These are phyloP conservation scores for Glomus cerebriforme DNA, from an alignment of 192 early-diverging fungal genomes.

Conservation along the genomic window DNA sequence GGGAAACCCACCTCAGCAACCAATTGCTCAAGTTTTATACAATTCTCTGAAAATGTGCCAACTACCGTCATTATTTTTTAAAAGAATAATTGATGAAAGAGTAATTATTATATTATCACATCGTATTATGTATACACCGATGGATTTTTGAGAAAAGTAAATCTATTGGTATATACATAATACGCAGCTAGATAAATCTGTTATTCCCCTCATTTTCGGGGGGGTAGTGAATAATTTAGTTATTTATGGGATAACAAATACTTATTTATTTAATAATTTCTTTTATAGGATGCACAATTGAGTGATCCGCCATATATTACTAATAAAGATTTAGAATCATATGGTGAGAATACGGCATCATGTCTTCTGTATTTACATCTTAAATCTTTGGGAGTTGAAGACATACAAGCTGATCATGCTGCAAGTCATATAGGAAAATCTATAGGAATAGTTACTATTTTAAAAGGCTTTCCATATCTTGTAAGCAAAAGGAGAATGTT, in stretches of 20 bases:
- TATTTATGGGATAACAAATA: too few relatives aligned
- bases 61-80: conserved; percentile 79
- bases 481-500: conserved; percentile 66
- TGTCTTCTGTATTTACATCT: conserved; percentile 88
- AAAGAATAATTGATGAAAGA: conserved; percentile 71
- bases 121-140: background rate
- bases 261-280: too few relatives aligned
- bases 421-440: conserved; percentile 91
- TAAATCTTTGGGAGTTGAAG: conserved; percentile 79
- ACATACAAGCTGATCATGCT: conserved; percentile 84
- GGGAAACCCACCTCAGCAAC: conserved; percentile 73
- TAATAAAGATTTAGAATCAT: conserved; percentile 77
- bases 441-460: conserved; percentile 75
- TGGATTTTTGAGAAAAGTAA: too few relatives aligned
- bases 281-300: conserved; percentile 57
- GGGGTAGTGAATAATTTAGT: too few relatives aligned
- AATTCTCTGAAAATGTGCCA: conserved; percentile 48
- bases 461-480: conserved; percentile 75
- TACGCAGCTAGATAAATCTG: too few relatives aligned
- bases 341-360: conserved; percentile 86
- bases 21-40: conserved; percentile 66
- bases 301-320: conserved; percentile 69
- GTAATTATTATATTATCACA: conserved; percentile 33
- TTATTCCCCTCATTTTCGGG: too few relatives aligned
- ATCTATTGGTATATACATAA: too few relatives aligned